These are phyloP conservation scores for Termitomyces sp. DNA, from an alignment of 768 basidiomycete species.

Conservation along the genomic window DNA sequence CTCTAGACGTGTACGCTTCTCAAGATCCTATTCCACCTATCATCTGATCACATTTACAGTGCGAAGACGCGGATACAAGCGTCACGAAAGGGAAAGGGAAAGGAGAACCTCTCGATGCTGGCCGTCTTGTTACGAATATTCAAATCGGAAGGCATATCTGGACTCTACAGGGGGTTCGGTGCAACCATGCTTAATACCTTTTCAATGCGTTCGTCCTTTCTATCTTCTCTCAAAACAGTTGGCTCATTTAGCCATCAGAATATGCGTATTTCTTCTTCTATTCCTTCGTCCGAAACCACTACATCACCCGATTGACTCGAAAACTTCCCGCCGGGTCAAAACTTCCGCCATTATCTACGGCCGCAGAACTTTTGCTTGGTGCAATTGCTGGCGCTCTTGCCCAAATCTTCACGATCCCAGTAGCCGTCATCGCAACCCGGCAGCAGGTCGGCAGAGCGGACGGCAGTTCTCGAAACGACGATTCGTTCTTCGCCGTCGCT, in stretches of 20 bases:
- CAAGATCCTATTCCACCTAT: not conserved
- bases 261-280: constrained; percentile 99
- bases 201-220: constrained; percentile 78
- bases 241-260: constrained; percentile 45
- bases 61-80: constrained; percentile 96
- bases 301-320: constrained; percentile 66
- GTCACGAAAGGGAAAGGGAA: constrained; percentile 49
- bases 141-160: constrained; percentile 75
- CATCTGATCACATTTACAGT: constrained; percentile 34
- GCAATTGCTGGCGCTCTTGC: constrained; percentile 92
- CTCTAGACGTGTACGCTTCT: constrained; percentile 79
- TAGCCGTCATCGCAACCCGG: constrained; percentile 94
- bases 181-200: constrained; percentile 99
- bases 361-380: constrained; percentile 81
- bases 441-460: constrained; percentile 76
- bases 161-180: constrained; percentile 87
- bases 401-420: constrained; percentile 98
- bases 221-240: not conserved
- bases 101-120: constrained; percentile 56
- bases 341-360: constrained; percentile 62
- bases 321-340: constrained; percentile 60
- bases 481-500: constrained; percentile 77
- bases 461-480: constrained; percentile 35
- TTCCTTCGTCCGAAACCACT: constrained; percentile 81
- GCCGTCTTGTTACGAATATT: constrained; percentile 67